Percentiles rank a stretch among this genome's conserved stretches.
phyloP scores from a whole-genome alignment of 1,284 basidiomycete genomes.

The Tetrapyrgos nigripes region DNA sequence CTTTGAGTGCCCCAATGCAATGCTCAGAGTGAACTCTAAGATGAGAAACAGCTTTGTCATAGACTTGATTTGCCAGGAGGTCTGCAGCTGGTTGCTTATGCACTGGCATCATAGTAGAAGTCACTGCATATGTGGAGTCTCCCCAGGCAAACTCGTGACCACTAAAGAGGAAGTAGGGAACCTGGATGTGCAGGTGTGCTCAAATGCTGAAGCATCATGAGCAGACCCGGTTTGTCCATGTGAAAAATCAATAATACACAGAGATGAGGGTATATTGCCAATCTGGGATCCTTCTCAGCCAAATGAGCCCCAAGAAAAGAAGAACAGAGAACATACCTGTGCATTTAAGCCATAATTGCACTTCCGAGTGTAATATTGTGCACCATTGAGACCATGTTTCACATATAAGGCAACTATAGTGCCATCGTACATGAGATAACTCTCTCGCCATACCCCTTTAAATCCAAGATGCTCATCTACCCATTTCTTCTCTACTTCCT shows the following conservation, averaged over 20 bases:
- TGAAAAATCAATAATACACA: slow-evolving; percentile 40
- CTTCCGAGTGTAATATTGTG: slow-evolving; percentile 42
- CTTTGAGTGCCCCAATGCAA: slow-evolving; percentile 42
- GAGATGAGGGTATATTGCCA: slow-evolving; percentile 39
- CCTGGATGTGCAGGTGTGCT: slow-evolving; percentile 31
- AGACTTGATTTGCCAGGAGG: slow-evolving; percentile 31
- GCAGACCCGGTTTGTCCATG: slow-evolving; percentile 41
- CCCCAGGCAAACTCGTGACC: slow-evolving; percentile 45
- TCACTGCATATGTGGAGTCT: slow-evolving; percentile 43
- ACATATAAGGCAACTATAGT: slow-evolving; percentile 39
- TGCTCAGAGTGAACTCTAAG: slow-evolving; percentile 41
- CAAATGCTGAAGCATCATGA: slow-evolving; percentile 44
- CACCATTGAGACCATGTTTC: slow-evolving; percentile 37
- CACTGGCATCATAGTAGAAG: slow-evolving; percentile 32
- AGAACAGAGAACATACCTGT: slow-evolving; percentile 29
- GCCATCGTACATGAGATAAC: slow-evolving; percentile 44
- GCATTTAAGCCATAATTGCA: slow-evolving; percentile 42
- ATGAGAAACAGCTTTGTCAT: slow-evolving; percentile 35
- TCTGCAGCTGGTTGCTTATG: slow-evolving; percentile 41
- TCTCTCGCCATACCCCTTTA: slow-evolving; percentile 36
- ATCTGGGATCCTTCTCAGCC: slow-evolving; percentile 27
- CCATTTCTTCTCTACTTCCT: slow-evolving; percentile 40
- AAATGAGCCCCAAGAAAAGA: slow-evolving; percentile 6
- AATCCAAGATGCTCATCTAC: slow-evolving; percentile 39
- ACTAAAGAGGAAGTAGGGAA: slow-evolving; percentile 37